Base-by-base conservation (phyloP, 306 rosid species). In the Vicia villosa region DNA sequence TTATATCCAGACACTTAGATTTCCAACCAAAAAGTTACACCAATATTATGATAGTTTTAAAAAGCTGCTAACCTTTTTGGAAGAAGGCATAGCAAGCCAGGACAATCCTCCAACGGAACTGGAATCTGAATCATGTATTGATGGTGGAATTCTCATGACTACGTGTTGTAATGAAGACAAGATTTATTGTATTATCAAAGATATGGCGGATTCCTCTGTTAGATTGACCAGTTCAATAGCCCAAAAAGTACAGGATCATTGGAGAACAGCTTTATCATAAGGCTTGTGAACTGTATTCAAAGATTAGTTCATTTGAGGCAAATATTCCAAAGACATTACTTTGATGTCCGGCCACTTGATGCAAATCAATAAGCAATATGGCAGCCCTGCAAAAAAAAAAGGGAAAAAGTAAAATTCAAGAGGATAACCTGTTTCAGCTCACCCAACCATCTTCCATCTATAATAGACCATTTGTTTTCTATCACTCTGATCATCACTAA, bases 1-100 rank as follows among this genome's bases (percentile, higher is more conserved):
- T 78, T 92, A 81, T 68, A 73, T 89, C 77, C 92, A 87, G 71
- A 80, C 90, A 74, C 90, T 92, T 34, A 75, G 83, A 77, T 87
- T 87, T 67, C 96, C 96, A 24, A 89, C 90, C 77, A 89, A 83
- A 79, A 92, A 83, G 88, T 80, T 87, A 26, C 87, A 81, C 50
- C 79, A 58, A 42, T 92, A 89, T 73, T 82, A 86, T 78, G 73
- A 79, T 38, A 72, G 92, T 74, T 88, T 90, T 79, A 82, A 82
- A 77, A 90, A 81, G 85, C 75, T 92, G 84, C 73, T 85, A 61
- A 69, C 86, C 50, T 63, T 75, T 70, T 84, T 81, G 76, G 78
- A 85, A 83, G 90, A 84, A 70, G 85, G 81, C 70, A 70, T 85
- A 60, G 71, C 70, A 77, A 67, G 76, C 76, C 77, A 73, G 74